Evolutionary conservation across 345 rosid species (phyloP).

Genomic region (Microthlaspi erraticum): DNA sequence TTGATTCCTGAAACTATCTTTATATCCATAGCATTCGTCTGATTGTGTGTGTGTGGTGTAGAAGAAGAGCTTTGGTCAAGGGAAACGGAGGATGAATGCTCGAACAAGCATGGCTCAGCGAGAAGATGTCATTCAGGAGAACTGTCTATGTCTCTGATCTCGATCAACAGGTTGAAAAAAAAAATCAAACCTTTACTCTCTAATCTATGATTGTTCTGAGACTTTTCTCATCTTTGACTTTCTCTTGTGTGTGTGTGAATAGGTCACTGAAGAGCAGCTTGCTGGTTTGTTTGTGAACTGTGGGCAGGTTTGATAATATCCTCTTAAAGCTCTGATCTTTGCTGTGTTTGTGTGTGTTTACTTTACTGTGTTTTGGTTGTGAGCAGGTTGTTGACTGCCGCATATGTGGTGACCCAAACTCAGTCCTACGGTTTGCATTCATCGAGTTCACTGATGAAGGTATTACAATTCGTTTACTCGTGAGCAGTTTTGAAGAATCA

Average conservation of each 20-base stretch:
- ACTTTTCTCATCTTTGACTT: conserved; percentile 8
- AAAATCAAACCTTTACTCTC: background rate
- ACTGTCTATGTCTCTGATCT: conserved; percentile 95
- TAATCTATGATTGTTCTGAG: background rate
- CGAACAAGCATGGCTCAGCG: conserved; percentile 90
- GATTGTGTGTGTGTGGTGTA: conserved; percentile 38
- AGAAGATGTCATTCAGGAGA: conserved; percentile 81
- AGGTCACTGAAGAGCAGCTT: conserved; percentile 99
- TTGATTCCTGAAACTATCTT: background rate
- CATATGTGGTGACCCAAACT: conserved; percentile 94
- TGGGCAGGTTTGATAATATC: conserved; percentile 70
- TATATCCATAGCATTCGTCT: conserved; percentile 19
- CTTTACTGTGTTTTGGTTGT: conserved; percentile 30
- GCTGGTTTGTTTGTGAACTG: conserved; percentile 79
- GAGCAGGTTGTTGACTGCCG: conserved; percentile 92
- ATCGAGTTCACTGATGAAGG: conserved; percentile 95
- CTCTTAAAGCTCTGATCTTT: conserved; percentile 19
- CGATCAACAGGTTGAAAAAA: conserved; percentile 75
- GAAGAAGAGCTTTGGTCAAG: conserved; percentile 80
- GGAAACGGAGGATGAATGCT: conserved; percentile 68
- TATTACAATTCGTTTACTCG: conserved; percentile 34
- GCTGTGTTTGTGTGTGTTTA: conserved; percentile 33
- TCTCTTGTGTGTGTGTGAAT: conserved; percentile 16
- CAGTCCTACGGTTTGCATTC: conserved; percentile 93
- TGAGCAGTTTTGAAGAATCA: background rate